These are phyloP conservation scores for Suillus decipiens DNA, from an alignment of 768 basidiomycete genomes.

Conservation along the genomic window DNA sequence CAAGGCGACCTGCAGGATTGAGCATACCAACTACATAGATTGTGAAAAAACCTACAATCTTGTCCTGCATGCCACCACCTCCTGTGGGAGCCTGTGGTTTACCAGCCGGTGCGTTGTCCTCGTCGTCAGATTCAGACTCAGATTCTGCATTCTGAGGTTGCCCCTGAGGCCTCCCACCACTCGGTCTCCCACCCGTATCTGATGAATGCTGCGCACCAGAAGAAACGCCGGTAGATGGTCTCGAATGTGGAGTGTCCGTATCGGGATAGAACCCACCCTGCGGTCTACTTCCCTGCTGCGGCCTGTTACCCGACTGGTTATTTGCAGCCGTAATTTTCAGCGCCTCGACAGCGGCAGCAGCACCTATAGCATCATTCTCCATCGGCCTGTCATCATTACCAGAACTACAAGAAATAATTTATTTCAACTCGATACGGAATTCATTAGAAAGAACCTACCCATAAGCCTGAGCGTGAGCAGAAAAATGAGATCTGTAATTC, in stretches of 20 bases:
- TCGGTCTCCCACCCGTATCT: slow-evolving; percentile 1
- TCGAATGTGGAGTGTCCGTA: background rate
- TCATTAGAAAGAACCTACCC: slow-evolving; percentile 21
- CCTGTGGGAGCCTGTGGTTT: slow-evolving; percentile 13
- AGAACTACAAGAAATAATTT: background rate
- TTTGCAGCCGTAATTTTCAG: slow-evolving; percentile 28
- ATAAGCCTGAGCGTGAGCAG: slow-evolving; percentile 34
- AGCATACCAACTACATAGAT: background rate
- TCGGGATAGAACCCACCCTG: slow-evolving; percentile 6
- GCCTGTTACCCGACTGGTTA: slow-evolving; percentile 1
- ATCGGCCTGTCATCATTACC: slow-evolving; percentile 22
- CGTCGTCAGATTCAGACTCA: slow-evolving; percentile 5
- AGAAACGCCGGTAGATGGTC: slow-evolving; percentile 16
- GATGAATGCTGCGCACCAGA: slow-evolving; percentile 15
- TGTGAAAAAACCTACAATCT: slow-evolving; percentile 24
- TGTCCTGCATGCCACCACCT: slow-evolving; percentile 29
- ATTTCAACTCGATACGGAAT: background rate
- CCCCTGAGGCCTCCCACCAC: slow-evolving; percentile 8
- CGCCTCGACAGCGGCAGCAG: slow-evolving; percentile 34
- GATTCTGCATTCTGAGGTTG: background rate
- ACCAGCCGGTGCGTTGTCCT: slow-evolving; percentile 17
- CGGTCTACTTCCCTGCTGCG: slow-evolving; percentile 6
- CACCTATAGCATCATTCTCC: slow-evolving; percentile 27
- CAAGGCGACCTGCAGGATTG: slow-evolving; percentile 23
- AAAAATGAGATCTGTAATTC: slow-evolving; percentile 21